phyloP scores from a whole-genome alignment of 306 rosid species.

The Cercis canadensis region DNA sequence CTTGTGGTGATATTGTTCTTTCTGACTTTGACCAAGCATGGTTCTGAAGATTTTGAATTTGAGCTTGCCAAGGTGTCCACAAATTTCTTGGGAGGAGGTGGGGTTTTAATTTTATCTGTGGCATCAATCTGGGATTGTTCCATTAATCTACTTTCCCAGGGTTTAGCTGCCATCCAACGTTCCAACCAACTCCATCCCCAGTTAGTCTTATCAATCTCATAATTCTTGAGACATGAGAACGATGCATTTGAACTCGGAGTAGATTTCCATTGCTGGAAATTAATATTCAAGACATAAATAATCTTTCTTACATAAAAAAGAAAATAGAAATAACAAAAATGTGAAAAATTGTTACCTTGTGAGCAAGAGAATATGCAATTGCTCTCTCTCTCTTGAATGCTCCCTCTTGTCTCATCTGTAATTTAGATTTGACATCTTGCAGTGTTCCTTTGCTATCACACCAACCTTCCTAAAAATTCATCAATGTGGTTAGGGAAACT shows the following conservation, averaged over 20 bases:
- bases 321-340: neutral
- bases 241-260: slow-evolving; percentile 54
- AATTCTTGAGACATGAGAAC: slow-evolving; percentile 51
- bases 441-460: slow-evolving; percentile 90
- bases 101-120: slow-evolving; percentile 65
- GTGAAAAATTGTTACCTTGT: slow-evolving; percentile 59
- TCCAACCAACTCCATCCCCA: slow-evolving; percentile 99
- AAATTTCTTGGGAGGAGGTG: slow-evolving; percentile 63
- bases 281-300: slow-evolving; percentile 2
- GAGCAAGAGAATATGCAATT: slow-evolving; percentile 88
- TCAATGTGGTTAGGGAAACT: neutral
- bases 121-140: slow-evolving; percentile 66
- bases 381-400: slow-evolving; percentile 96
- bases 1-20: slow-evolving; percentile 88
- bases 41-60: slow-evolving; percentile 54
- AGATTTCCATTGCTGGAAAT: slow-evolving; percentile 77
- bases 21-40: slow-evolving; percentile 62
- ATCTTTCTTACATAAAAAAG: neutral
- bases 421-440: slow-evolving; percentile 72
- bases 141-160: slow-evolving; percentile 96
- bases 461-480: slow-evolving; percentile 82
- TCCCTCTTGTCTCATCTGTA: slow-evolving; percentile 93
- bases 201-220: slow-evolving; percentile 65
- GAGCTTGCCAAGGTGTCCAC: slow-evolving; percentile 50
- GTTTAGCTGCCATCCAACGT: slow-evolving; percentile 99